phyloP scores from a whole-genome alignment of 2,329 filamentous ascomycete genomes.

The Gremmenia infestans region DNA sequence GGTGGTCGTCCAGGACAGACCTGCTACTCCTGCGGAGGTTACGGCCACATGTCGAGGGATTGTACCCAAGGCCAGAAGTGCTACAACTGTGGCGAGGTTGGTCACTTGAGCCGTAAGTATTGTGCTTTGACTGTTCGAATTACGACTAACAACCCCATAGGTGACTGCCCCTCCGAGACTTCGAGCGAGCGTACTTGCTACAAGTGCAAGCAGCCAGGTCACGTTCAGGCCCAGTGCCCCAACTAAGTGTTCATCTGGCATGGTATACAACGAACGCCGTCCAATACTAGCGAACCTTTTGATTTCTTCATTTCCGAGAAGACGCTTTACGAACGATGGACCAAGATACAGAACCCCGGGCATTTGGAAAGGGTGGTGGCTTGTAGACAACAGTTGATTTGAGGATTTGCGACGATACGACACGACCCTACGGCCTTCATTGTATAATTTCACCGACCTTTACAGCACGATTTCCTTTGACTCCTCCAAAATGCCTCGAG shows the following conservation, averaged over 20 bases:
- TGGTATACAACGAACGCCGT: constrained; percentile 20
- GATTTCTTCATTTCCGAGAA: constrained; percentile 25
- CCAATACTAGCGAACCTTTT: constrained; percentile 5
- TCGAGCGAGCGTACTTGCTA: constrained; percentile 95
- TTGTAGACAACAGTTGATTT: constrained; percentile 27
- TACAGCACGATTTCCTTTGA: constrained; percentile 9
- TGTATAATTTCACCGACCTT: constrained; percentile 25
- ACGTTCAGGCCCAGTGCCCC: constrained; percentile 86
- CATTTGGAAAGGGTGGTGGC: constrained; percentile 29
- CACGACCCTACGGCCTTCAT: constrained; percentile 25
- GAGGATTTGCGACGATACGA: constrained; percentile 25
- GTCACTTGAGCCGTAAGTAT: constrained; percentile 48
- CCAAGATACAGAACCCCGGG: constrained; percentile 26
- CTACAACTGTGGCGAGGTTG: constrained; percentile 96
- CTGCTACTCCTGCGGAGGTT: constrained; percentile 97
- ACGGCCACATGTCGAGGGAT: constrained; percentile 93
- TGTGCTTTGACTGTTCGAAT: neutral
- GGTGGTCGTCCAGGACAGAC: constrained; percentile 65
- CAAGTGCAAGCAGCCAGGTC: constrained; percentile 69
- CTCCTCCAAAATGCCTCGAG: constrained; percentile 8
- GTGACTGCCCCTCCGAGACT: constrained; percentile 93
- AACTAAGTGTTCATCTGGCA: constrained; percentile 48
- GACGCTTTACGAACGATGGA: constrained; percentile 23
- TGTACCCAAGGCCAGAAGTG: constrained; percentile 99
- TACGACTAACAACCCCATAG: constrained; percentile 32